These are phyloP conservation scores for Chaetomium sp. DNA, from an alignment of 2,329 filamentous ascomycete species.

Conservation along the genomic window DNA sequence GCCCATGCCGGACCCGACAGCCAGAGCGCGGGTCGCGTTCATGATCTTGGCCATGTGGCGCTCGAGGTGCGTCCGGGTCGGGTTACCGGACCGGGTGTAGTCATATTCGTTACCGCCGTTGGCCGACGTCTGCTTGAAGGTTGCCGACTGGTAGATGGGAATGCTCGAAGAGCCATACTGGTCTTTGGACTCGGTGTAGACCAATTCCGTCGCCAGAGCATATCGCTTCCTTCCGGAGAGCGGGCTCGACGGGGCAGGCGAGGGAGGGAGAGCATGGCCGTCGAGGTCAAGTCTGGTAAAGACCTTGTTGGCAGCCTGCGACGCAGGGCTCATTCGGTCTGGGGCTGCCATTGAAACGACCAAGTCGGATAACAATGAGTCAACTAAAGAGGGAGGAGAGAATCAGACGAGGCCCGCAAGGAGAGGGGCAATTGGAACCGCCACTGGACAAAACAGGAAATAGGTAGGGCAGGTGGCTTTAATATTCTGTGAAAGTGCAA, in stretches of 20 bases:
- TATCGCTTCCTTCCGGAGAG: constrained; percentile 80
- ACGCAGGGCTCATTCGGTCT: constrained; percentile 40
- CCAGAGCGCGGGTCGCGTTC: constrained; percentile 87
- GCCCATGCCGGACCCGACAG: constrained; percentile 96
- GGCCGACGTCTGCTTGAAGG: constrained; percentile 90
- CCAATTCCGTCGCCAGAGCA: constrained; percentile 91
- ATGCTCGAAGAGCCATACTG: constrained; percentile 97
- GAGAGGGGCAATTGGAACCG: constrained; percentile 7
- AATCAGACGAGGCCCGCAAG: neutral
- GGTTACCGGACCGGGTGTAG: constrained; percentile 97
- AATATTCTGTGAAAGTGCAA: neutral
- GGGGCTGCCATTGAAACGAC: constrained; percentile 37
- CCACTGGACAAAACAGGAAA: neutral
- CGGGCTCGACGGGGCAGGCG: constrained; percentile 89
- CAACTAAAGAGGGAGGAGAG: neutral
- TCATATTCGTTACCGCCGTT: constrained; percentile 88
- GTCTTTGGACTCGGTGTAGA: constrained; percentile 93
- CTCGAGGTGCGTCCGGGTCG: constrained; percentile 93
- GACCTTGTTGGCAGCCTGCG: constrained; percentile 52
- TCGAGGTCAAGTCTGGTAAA: constrained; percentile 72
- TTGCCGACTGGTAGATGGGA: constrained; percentile 97
- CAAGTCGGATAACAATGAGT: constrained; percentile 15
- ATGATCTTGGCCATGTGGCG: constrained; percentile 98
- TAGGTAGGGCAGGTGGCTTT: neutral
- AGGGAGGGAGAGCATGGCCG: constrained; percentile 83